Evolutionary conservation across 2,329 filamentous ascomycete genomes (phyloP).

Genomic region (Aspergillus quadricinctus): DNA sequence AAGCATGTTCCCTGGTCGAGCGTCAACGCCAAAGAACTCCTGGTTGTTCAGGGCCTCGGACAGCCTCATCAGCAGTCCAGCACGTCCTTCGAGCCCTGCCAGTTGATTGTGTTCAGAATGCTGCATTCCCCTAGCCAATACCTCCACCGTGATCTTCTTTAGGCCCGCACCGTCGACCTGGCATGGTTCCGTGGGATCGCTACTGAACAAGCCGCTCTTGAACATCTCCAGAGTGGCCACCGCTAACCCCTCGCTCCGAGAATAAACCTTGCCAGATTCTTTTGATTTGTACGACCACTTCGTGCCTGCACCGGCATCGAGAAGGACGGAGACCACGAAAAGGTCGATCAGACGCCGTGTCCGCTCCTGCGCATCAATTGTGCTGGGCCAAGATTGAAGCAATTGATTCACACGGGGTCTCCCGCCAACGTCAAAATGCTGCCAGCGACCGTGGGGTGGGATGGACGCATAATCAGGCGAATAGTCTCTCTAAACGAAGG

Average conservation of each 20-base stretch:
- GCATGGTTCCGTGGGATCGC: conserved; percentile 72
- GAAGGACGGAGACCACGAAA: conserved; percentile 58
- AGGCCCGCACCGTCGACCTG: conserved; percentile 86
- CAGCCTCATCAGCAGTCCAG: conserved; percentile 71
- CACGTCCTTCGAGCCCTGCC: conserved; percentile 78
- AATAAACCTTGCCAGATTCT: conserved; percentile 77
- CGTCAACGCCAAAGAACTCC: conserved; percentile 78
- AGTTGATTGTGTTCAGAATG: conserved; percentile 76
- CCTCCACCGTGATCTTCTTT: conserved; percentile 66
- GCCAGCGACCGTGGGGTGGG: conserved; percentile 72
- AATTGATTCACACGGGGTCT: conserved; percentile 50
- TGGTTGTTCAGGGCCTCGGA: conserved; percentile 71
- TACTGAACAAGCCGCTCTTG: conserved; percentile 84
- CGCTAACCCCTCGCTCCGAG: conserved; percentile 82
- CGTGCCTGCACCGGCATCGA: conserved; percentile 76
- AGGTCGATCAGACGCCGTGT: conserved; percentile 57
- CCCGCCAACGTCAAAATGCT: conserved; percentile 59
- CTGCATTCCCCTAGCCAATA: conserved; percentile 77
- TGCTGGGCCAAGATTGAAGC: conserved; percentile 48
- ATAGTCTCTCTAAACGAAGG: conserved; percentile 58
- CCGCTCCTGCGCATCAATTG: conserved; percentile 47
- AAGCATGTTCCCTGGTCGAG: conserved; percentile 88
- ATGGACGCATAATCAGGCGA: conserved; percentile 66
- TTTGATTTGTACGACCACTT: conserved; percentile 90
- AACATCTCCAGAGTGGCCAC: conserved; percentile 84